Evolutionary conservation across 805 yeast genomes (phyloP).

Genomic region (Jamesozyma piceae): DNA sequence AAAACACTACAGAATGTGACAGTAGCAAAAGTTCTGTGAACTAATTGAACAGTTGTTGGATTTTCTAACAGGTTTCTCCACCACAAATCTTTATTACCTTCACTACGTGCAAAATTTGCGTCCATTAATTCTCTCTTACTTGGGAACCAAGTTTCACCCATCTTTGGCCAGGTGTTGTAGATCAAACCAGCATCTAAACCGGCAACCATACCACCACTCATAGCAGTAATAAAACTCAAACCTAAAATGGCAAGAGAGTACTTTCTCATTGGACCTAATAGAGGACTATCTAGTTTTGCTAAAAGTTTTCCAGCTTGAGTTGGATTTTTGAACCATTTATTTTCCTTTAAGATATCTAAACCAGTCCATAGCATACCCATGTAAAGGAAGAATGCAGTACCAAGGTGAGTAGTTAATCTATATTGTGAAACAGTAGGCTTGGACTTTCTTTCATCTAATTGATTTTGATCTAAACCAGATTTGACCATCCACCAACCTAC

Average conservation of each 20-base stretch:
- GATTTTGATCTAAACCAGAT: slow-evolving; percentile 80
- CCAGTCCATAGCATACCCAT: slow-evolving; percentile 89
- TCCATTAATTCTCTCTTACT: slow-evolving; percentile 69
- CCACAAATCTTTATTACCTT: slow-evolving; percentile 61
- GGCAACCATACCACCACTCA: slow-evolving; percentile 97
- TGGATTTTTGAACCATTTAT: slow-evolving; percentile 59
- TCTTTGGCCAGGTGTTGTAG: slow-evolving; percentile 91
- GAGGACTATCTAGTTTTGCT: slow-evolving; percentile 51
- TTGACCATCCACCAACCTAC: slow-evolving; percentile 99
- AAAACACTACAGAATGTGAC: slow-evolving; percentile 66
- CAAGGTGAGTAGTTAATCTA: slow-evolving; percentile 85
- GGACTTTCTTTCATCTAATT: slow-evolving; percentile 66
- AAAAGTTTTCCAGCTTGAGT: slow-evolving; percentile 44
- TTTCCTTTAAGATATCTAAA: slow-evolving; percentile 68
- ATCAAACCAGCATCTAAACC: slow-evolving; percentile 96
- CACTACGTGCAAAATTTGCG: slow-evolving; percentile 56
- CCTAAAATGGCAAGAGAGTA: slow-evolving; percentile 49
- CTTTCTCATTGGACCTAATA: slow-evolving; percentile 47
- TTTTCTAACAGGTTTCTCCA: slow-evolving; percentile 94
- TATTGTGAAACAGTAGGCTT: slow-evolving; percentile 98
- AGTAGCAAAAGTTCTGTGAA: slow-evolving; percentile 78
- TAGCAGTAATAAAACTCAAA: slow-evolving; percentile 78
- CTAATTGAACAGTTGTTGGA: slow-evolving; percentile 90
- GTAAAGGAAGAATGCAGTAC: slow-evolving; percentile 83
- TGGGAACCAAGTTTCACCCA: slow-evolving; percentile 84